Evolutionary conservation across 805 yeast species (phyloP).

Genomic region (Zygosaccharomyces lentus): DNA sequence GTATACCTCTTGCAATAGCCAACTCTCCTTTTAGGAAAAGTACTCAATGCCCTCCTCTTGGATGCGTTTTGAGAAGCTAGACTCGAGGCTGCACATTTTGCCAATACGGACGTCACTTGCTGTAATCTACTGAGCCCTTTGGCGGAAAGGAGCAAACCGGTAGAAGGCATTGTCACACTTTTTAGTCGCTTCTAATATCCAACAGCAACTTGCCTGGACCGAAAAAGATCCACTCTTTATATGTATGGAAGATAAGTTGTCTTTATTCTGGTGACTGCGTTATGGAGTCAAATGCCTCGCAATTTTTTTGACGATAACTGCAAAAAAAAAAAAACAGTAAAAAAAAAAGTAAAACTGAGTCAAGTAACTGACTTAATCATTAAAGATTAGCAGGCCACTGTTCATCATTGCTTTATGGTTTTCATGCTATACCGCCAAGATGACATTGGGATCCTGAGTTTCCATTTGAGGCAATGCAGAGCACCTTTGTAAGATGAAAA

Average conservation of each 20-base stretch:
- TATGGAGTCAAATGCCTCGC: constrained; percentile 4
- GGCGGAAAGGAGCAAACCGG: constrained; percentile 27
- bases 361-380: neutral
- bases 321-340: constrained; percentile 1
- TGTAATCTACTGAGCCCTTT: constrained; percentile 25
- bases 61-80: constrained; percentile 9
- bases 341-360: neutral
- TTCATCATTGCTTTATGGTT: neutral
- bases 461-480: neutral
- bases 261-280: neutral
- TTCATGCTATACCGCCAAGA: neutral
- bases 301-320: constrained; percentile 1
- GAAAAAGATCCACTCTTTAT: neutral
- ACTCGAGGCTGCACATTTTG: constrained; percentile 19
- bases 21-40: constrained; percentile 21
- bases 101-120: constrained; percentile 17
- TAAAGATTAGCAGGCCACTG: neutral
- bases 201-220: neutral
- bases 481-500: neutral
- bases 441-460: neutral
- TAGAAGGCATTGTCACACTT: constrained; percentile 23
- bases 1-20: constrained; percentile 28
- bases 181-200: neutral
- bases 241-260: neutral
- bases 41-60: constrained; percentile 6